phyloP scores from a whole-genome alignment of 2,329 filamentous ascomycete species.

The Ampelomyces quisqualis region DNA sequence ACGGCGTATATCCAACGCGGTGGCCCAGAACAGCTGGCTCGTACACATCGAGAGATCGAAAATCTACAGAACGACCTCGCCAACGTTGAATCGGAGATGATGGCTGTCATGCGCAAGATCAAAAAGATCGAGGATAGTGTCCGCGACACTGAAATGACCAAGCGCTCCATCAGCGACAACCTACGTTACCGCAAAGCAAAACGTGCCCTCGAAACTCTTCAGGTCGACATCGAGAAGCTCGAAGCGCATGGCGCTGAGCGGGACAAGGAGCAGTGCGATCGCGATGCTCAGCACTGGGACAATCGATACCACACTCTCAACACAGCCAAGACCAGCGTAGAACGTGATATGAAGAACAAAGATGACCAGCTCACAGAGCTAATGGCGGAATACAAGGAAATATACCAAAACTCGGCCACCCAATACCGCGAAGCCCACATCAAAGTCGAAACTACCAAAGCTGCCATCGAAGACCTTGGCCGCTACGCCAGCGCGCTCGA shows the following conservation, averaged over 20 bases:
- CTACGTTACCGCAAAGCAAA: constrained; percentile 78
- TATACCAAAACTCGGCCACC: constrained; percentile 78
- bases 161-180: constrained; percentile 86
- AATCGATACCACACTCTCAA: constrained; percentile 67
- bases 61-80: constrained; percentile 66
- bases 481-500: constrained; percentile 83
- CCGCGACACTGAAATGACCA: constrained; percentile 76
- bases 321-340: constrained; percentile 71
- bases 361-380: constrained; percentile 75
- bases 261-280: constrained; percentile 73
- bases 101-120: constrained; percentile 65
- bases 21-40: constrained; percentile 69
- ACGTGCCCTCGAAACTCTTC: constrained; percentile 66
- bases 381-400: constrained; percentile 76
- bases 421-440: constrained; percentile 88
- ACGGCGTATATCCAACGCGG: constrained; percentile 74
- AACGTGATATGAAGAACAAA: constrained; percentile 79
- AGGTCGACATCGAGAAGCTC: constrained; percentile 70
- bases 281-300: constrained; percentile 68
- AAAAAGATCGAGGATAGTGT: constrained; percentile 78
- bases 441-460: constrained; percentile 86
- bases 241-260: constrained; percentile 77
- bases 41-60: constrained; percentile 69
- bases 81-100: constrained; percentile 67
- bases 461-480: constrained; percentile 84